Conservation (phyloP, 805 yeast genomes). For the Zygoascus ofunaensis region DNA sequence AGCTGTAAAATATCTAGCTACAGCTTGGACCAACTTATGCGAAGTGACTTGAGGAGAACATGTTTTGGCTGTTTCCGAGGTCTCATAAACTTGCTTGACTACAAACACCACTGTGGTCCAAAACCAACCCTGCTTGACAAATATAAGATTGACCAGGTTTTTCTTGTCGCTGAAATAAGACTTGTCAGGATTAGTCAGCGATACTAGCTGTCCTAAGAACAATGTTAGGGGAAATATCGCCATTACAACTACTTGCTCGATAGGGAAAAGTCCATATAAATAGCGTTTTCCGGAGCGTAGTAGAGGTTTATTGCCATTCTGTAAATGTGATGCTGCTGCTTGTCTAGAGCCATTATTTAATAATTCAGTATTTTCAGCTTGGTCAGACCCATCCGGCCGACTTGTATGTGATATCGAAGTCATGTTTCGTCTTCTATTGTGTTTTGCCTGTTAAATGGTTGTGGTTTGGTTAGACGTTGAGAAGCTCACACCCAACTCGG, state of each 20-base stretch:
- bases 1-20: conserved; percentile 39
- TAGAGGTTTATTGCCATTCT: not conserved
- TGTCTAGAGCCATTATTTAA: not conserved
- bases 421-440: no score
- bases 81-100: conserved; percentile 8
- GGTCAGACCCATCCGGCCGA: no score
- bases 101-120: conserved; percentile 59
- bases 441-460: no score
- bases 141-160: conserved; percentile 58
- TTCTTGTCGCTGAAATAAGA: conserved; percentile 40
- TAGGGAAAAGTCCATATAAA: conserved; percentile 5
- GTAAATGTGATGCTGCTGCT: not conserved
- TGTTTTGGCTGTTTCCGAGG: not conserved
- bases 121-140: conserved; percentile 88
- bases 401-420: no score
- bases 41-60: not conserved
- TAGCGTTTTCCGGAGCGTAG: not conserved
- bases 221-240: conserved; percentile 20
- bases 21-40: not conserved
- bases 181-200: conserved; percentile 11
- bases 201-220: conserved; percentile 21
- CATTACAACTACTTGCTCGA: conserved; percentile 15
- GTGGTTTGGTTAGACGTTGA: no score
- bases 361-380: no score
- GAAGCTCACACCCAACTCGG: no score